Evolutionary conservation across 1,139 yeast species (phyloP).

Genomic region (Starmera stellimalicola): DNA sequence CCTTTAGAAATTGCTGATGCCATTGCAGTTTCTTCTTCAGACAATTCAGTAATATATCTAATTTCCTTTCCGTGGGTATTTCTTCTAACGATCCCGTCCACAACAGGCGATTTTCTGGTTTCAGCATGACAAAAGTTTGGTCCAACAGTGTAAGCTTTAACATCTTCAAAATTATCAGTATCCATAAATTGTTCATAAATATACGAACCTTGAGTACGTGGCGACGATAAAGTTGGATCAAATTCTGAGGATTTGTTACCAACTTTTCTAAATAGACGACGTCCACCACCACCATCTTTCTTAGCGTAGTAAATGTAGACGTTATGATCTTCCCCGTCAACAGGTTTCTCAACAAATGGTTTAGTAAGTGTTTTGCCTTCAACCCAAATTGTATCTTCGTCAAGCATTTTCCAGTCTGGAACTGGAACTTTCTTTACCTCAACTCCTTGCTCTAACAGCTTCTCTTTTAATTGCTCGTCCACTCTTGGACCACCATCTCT

Average conservation of each 20-base stretch:
- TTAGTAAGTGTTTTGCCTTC: slow-evolving; percentile 65
- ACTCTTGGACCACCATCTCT: slow-evolving; percentile 96
- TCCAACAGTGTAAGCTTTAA: slow-evolving; percentile 97
- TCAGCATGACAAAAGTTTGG: slow-evolving; percentile 90
- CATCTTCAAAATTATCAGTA: slow-evolving; percentile 97
- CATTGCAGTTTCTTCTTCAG: slow-evolving; percentile 66
- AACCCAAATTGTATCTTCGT: slow-evolving; percentile 74
- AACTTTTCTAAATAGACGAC: slow-evolving; percentile 86
- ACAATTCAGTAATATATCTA: slow-evolving; percentile 74
- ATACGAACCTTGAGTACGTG: slow-evolving; percentile 86
- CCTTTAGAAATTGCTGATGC: slow-evolving; percentile 67
- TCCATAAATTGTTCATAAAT: slow-evolving; percentile 95
- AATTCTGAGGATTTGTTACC: slow-evolving; percentile 97
- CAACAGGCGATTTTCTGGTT: slow-evolving; percentile 96
- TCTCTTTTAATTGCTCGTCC: slow-evolving; percentile 49
- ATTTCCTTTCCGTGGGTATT: slow-evolving; percentile 97
- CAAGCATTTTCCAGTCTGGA: slow-evolving; percentile 81
- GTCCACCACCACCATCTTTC: slow-evolving; percentile 94
- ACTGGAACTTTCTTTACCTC: slow-evolving; percentile 46
- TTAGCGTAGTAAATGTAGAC: slow-evolving; percentile 86
- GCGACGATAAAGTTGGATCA: slow-evolving; percentile 66
- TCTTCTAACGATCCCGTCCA: slow-evolving; percentile 95
- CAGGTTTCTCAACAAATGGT: slow-evolving; percentile 98
- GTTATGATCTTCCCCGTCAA: slow-evolving; percentile 98
- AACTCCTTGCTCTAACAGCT: slow-evolving; percentile 52